phyloP scores from a whole-genome alignment of 129 eudicot genomes.

The Smallanthus sonchifolius region DNA sequence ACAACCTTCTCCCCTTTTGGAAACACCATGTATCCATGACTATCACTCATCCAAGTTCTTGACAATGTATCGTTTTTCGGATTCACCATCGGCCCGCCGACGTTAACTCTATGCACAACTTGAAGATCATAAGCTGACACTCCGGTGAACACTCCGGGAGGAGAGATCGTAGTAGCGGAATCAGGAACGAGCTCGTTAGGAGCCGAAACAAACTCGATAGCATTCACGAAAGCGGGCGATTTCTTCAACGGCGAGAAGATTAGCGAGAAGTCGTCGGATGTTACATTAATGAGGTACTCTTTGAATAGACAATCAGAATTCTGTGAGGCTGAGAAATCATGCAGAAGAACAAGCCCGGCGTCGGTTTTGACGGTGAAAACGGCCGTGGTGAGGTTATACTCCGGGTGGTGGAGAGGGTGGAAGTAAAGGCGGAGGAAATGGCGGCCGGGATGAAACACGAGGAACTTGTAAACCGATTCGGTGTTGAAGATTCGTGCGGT shows the following conservation, averaged over 20 bases:
- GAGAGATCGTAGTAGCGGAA: constrained; percentile 56
- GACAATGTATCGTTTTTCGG: constrained; percentile 72
- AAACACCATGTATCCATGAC: constrained; percentile 41
- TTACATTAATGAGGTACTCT: constrained; percentile 73
- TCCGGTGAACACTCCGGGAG: constrained; percentile 52
- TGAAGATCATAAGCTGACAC: constrained; percentile 47
- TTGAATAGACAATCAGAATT: constrained; percentile 35
- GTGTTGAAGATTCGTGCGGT: constrained; percentile 68
- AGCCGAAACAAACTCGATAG: constrained; percentile 80
- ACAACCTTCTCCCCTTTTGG: constrained; percentile 60
- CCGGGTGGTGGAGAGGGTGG: constrained; percentile 59
- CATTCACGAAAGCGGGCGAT: constrained; percentile 78
- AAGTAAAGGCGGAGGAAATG: constrained; percentile 79
- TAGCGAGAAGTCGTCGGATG: constrained; percentile 61
- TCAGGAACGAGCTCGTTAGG: constrained; percentile 69
- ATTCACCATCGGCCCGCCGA: constrained; percentile 67
- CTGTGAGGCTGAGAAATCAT: constrained; percentile 57
- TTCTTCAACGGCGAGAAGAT: constrained; percentile 67
- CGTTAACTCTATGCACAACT: constrained; percentile 63
- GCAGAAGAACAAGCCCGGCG: constrained; percentile 55
- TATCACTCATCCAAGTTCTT: constrained; percentile 75
- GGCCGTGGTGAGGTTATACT: constrained; percentile 58
- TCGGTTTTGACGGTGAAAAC: constrained; percentile 69
- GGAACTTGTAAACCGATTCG: constrained; percentile 73
- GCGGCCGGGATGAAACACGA: constrained; percentile 54